Percentiles rank a stretch among this genome's conserved stretches.
Evolutionary conservation across 345 rosid genomes (phyloP).

Genomic region (Lagerstroemia speciosa): DNA sequence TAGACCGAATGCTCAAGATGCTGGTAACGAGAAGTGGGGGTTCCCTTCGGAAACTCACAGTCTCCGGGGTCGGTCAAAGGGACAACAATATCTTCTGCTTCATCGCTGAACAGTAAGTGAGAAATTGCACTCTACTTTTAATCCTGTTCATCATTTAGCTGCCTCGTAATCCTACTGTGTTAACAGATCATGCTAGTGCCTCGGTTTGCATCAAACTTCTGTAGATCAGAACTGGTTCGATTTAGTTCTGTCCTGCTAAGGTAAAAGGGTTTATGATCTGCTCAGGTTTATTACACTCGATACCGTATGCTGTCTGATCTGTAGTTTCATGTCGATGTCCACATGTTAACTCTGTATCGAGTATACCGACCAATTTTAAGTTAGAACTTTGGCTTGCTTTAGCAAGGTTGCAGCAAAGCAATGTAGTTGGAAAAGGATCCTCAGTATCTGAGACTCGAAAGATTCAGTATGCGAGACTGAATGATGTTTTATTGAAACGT

Average conservation of each 20-base stretch:
- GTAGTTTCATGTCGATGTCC: background rate
- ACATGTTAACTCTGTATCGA: background rate
- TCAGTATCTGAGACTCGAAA: background rate
- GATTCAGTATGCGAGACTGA: background rate
- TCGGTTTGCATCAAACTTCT: background rate
- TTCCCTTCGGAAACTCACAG: no score
- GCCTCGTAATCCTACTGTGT: background rate
- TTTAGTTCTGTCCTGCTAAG: background rate
- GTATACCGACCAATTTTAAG: background rate
- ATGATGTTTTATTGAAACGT: background rate
- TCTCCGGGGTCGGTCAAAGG: no score
- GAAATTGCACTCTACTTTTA: no score
- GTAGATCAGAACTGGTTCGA: background rate
- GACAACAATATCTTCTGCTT: no score
- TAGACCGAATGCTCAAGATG: no score
- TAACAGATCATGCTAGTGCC: background rate
- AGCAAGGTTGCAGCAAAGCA: background rate
- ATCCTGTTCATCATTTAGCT: background rate
- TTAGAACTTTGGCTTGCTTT: background rate
- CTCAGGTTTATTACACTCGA: background rate
- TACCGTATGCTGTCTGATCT: background rate
- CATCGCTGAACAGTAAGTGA: no score
- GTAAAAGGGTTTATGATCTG: background rate
- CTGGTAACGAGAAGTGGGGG: no score
- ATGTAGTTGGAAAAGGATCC: background rate